phyloP scores from a whole-genome alignment of 768 basidiomycete species.

The Russula sp. region DNA sequence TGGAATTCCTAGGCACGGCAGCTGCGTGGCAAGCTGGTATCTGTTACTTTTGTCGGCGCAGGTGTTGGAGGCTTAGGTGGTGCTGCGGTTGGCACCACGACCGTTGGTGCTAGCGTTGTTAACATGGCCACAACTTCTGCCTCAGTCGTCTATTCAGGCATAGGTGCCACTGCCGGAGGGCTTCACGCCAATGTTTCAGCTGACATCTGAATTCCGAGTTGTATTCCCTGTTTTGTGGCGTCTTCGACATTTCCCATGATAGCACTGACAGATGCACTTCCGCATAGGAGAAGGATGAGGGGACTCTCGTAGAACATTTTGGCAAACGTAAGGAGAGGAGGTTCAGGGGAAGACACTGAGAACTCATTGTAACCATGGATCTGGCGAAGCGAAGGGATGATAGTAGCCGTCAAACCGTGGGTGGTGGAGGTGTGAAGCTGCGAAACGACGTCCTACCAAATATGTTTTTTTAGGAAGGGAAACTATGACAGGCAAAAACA shows the following conservation, averaged over 20 bases:
- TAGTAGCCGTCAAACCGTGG: slow-evolving; percentile 55
- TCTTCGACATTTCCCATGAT: slow-evolving; percentile 96
- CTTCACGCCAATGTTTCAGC: too few relatives aligned
- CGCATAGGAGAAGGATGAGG: slow-evolving; percentile 83
- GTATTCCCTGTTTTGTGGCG: slow-evolving; percentile 41
- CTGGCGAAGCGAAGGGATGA: slow-evolving; percentile 57
- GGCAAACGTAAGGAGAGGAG: slow-evolving; percentile 77
- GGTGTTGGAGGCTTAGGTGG: neutral
- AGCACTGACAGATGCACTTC: slow-evolving; percentile 82
- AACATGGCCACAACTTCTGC: too few relatives aligned
- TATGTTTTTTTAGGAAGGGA: neutral
- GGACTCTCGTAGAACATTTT: slow-evolving; percentile 96
- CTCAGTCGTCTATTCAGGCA: too few relatives aligned
- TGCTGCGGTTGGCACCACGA: too few relatives aligned
- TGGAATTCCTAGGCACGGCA: neutral
- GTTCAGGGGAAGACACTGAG: slow-evolving; percentile 75
- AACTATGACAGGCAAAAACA: neutral
- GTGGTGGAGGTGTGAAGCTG: slow-evolving; percentile 61
- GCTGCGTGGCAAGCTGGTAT: too few relatives aligned
- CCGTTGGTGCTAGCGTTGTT: too few relatives aligned
- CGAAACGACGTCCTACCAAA: slow-evolving; percentile 60
- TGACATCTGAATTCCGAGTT: too few relatives aligned
- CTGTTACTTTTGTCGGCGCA: neutral
- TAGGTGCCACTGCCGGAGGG: neutral
- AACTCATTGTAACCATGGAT: slow-evolving; percentile 92